Percentiles rank a stretch among this genome's conserved stretches.
Evolutionary conservation across 768 basidiomycete genomes (phyloP).

Genomic region (Kwoniella botswanensis): DNA sequence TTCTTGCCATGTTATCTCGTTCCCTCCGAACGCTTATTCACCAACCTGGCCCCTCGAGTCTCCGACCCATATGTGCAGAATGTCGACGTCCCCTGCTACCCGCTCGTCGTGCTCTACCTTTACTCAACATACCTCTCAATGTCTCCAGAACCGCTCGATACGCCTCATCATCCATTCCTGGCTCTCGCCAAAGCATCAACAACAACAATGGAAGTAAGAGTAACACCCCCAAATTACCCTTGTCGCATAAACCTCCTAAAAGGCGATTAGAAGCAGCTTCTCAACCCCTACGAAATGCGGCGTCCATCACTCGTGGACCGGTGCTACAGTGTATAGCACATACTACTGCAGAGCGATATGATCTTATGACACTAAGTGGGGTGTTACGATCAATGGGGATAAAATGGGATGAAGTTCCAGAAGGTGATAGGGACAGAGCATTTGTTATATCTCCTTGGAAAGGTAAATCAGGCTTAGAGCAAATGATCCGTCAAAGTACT

Average conservation of each 20-base stretch:
- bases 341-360: constrained; percentile 82
- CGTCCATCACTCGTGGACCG: constrained; percentile 79
- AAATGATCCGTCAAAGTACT: constrained; percentile 34
- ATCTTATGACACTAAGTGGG: constrained; percentile 66
- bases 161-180: constrained; percentile 13
- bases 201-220: neutral
- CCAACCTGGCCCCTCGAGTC: constrained; percentile 16
- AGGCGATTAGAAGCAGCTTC: constrained; percentile 84
- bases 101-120: neutral
- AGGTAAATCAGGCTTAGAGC: constrained; percentile 45
- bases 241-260: constrained; percentile 54
- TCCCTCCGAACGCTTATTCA: constrained; percentile 11
- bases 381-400: constrained; percentile 47
- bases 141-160: neutral
- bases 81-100: neutral
- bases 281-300: constrained; percentile 80
- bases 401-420: constrained; percentile 54
- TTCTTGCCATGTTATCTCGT: constrained; percentile 14
- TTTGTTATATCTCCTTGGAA: constrained; percentile 55
- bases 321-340: constrained; percentile 82
- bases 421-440: constrained; percentile 51
- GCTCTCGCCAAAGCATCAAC: constrained; percentile 10
- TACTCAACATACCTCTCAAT: neutral
- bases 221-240: constrained; percentile 25
- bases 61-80: constrained; percentile 10